These are phyloP conservation scores for Saccharomycopsis phalli DNA, from an alignment of 1,139 yeast species.

Conservation along the genomic window DNA sequence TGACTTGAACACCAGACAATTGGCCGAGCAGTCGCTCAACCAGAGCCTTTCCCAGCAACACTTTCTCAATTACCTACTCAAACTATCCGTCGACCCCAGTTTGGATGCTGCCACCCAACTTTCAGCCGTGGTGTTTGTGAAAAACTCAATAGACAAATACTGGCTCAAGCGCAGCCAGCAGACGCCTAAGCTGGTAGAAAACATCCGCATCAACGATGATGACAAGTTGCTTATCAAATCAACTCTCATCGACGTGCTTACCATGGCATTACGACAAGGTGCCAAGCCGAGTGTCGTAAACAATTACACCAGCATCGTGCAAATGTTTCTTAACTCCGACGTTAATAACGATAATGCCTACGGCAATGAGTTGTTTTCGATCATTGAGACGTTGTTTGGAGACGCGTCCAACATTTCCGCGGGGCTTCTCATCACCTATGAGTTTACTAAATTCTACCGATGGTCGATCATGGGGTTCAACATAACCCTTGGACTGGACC, in stretches of 20 bases:
- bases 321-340: slow-evolving; percentile 36
- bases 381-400: slow-evolving; percentile 45
- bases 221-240: slow-evolving; percentile 43
- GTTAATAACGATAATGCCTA: slow-evolving; percentile 43
- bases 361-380: slow-evolving; percentile 49
- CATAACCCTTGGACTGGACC: slow-evolving; percentile 1
- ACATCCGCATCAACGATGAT: slow-evolving; percentile 30
- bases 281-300: not conserved
- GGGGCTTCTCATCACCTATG: slow-evolving; percentile 10
- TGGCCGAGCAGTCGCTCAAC: slow-evolving; percentile 61
- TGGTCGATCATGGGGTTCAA: slow-evolving; percentile 44
- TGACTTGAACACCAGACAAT: slow-evolving; percentile 50
- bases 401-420: slow-evolving; percentile 31
- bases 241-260: slow-evolving; percentile 41
- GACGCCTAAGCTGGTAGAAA: slow-evolving; percentile 14
- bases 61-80: slow-evolving; percentile 49
- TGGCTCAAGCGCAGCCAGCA: slow-evolving; percentile 33
- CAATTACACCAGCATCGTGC: slow-evolving; percentile 26
- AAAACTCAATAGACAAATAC: slow-evolving; percentile 48
- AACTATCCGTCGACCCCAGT: slow-evolving; percentile 38
- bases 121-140: slow-evolving; percentile 60
- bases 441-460: slow-evolving; percentile 48
- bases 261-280: slow-evolving; percentile 32
- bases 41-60: slow-evolving; percentile 49
- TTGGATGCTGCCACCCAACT: slow-evolving; percentile 32